Conservation (phyloP, 352 stramenopile species). For the Thalassiosira mediterranea region DNA sequence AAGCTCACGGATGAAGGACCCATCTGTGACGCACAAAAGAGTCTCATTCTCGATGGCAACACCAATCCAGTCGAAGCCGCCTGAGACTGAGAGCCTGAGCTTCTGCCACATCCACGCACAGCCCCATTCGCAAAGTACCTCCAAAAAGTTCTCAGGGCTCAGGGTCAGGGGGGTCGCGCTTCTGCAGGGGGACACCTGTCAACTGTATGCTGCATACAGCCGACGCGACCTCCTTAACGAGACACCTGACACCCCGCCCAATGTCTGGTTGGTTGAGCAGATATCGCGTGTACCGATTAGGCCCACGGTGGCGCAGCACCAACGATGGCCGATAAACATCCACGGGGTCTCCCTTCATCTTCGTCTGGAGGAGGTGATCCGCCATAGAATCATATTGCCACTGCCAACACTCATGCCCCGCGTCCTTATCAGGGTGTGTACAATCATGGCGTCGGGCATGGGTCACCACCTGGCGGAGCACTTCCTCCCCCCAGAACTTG, state of each 20-base stretch:
- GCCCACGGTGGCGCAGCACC: too few species aligned
- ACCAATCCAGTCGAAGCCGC: background rate
- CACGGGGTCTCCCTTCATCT: too few species aligned
- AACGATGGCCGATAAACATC: too few species aligned
- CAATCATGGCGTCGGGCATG: too few species aligned
- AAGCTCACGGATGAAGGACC: conserved; percentile 1
- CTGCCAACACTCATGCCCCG: conserved; percentile 2
- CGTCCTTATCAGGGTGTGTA: background rate
- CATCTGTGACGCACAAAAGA: background rate
- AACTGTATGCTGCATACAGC: too few species aligned
- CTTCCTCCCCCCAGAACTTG: background rate
- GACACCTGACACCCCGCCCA: too few species aligned
- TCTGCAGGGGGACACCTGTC: background rate
- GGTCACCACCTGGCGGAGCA: too few species aligned
- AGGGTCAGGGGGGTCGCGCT: background rate
- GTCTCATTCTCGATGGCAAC: background rate
- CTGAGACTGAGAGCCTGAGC: conserved; percentile 3
- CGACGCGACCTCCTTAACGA: too few species aligned
- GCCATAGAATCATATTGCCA: too few species aligned
- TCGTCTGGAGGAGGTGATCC: too few species aligned
- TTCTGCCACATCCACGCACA: conserved; percentile 30
- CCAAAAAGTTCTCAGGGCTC: conserved; percentile 9
- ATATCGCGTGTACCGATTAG: too few species aligned
- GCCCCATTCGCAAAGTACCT: conserved; percentile 23
- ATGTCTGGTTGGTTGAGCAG: too few species aligned